A percentile compares a stretch with the other conserved stretches of the same genome.
phyloP scores from a whole-genome alignment of 345 rosid species.

The Firmiana major region DNA sequence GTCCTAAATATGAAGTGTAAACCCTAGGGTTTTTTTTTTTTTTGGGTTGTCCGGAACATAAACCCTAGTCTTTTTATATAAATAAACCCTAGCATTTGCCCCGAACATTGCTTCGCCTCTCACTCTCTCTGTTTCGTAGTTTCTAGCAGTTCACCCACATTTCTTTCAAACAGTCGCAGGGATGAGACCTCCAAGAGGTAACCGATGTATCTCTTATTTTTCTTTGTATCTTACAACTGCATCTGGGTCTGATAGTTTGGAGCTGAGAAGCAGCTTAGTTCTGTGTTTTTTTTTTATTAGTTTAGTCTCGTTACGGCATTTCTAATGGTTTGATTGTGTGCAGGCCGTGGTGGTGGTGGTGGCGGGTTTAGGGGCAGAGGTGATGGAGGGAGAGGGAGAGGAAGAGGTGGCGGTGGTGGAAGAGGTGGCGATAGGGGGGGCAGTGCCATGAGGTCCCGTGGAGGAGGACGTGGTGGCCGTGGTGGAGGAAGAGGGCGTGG shows the following conservation, averaged over 20 bases:
- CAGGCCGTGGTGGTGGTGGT: constrained; percentile 50
- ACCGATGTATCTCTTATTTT: neutral
- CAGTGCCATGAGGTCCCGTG: constrained; percentile 32
- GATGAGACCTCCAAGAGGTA: constrained; percentile 52
- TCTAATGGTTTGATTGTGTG: constrained; percentile 7
- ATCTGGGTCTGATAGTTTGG: neutral
- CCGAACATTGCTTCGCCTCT: neutral
- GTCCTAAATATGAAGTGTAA: neutral
- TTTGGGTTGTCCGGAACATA: neutral
- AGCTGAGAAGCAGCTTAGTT: neutral
- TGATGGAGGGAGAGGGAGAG: constrained; percentile 29
- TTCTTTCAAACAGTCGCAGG: neutral
- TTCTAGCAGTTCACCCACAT: neutral
- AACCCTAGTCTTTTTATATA: neutral
- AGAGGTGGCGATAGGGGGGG: constrained; percentile 40
- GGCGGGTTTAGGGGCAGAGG: constrained; percentile 31
- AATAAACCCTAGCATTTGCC: constrained; percentile 3
- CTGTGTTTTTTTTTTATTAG: neutral
- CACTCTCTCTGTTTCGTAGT: neutral
- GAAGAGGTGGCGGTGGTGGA: constrained; percentile 44
- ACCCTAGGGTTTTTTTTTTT: neutral
- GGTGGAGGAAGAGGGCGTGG: constrained; percentile 47
- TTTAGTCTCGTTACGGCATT: neutral
- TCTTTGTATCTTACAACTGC: neutral
- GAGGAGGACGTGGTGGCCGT: constrained; percentile 37